Percentiles rank a stretch among this genome's conserved stretches.
These are phyloP conservation scores for Loxodes magnus DNA, from an alignment of 73 alveolate species.

Conservation along the genomic window DNA sequence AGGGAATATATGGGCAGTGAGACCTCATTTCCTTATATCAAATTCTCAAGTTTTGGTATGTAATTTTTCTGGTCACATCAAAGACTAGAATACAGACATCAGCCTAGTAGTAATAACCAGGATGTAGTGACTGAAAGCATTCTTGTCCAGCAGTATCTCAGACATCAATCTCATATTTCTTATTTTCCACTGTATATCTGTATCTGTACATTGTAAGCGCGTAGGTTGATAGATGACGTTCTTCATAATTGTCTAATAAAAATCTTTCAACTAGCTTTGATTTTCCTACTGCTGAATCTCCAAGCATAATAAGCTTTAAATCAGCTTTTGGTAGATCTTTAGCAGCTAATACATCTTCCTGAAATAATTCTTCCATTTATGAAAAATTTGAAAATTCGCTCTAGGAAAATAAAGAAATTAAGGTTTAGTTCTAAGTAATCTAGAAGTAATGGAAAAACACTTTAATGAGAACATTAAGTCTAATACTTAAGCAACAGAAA, in stretches of 20 bases:
- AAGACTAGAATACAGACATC: conserved; percentile 82
- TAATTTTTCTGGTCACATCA: conserved; percentile 80
- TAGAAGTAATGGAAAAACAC: no score
- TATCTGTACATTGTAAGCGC: conserved; percentile 73
- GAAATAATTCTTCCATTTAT: no score
- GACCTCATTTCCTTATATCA: conserved; percentile 85
- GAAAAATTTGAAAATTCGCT: no score
- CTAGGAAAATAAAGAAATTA: no score
- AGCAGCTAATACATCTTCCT: no score
- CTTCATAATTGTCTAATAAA: conserved; percentile 59
- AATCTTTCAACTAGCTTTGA: conserved; percentile 50
- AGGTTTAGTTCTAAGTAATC: no score
- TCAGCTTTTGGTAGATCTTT: conserved; percentile 60
- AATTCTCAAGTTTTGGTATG: conserved; percentile 68
- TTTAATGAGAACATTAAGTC: no score
- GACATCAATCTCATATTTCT: conserved; percentile 36
- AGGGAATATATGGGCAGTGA: conserved; percentile 85
- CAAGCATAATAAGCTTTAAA: conserved; percentile 68
- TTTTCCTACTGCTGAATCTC: no score
- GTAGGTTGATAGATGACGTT: conserved; percentile 20
- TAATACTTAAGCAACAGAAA: no score
- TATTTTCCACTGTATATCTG: conserved; percentile 48
- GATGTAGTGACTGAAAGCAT: conserved; percentile 72
- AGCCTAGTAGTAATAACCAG: conserved; percentile 84
- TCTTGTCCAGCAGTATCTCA: conserved; percentile 95